Conservation (phyloP, 2,329 filamentous ascomycete genomes). For the Colletotrichum horii region DNA sequence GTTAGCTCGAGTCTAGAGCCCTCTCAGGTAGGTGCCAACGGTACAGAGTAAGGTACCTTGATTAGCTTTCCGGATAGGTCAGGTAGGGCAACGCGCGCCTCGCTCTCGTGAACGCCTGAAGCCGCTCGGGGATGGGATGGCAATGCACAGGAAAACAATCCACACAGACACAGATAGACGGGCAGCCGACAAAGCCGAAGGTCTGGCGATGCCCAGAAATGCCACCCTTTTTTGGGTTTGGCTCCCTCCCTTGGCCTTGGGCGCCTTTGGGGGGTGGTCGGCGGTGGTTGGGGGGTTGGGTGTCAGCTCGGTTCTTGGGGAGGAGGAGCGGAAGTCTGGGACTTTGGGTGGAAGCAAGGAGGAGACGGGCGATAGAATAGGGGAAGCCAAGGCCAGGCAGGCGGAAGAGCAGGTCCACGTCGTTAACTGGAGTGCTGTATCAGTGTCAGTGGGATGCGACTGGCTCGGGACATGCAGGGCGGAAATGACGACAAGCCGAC, state of each 20-base stretch:
- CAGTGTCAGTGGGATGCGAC: not conserved
- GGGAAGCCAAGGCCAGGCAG: not conserved
- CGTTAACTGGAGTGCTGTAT: not conserved
- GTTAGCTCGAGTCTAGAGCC: not conserved
- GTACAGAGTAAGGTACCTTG: no score
- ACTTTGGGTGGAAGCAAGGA: slow-evolving; percentile 10
- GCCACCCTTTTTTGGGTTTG: not conserved
- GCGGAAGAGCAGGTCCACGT: not conserved
- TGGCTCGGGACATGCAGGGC: not conserved
- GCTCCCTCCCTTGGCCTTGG: slow-evolving; percentile 20
- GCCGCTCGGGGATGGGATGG: not conserved
- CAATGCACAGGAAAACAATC: not conserved
- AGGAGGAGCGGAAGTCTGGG: slow-evolving; percentile 18
- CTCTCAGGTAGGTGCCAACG: not conserved
- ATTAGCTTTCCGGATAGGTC: not conserved
- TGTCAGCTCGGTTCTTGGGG: not conserved
- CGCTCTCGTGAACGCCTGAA: not conserved
- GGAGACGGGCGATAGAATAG: not conserved
- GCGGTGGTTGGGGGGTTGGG: not conserved
- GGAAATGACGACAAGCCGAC: slow-evolving; percentile 5
- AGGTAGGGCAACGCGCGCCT: not conserved
- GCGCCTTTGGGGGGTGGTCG: not conserved
- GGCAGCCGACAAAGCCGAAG: slow-evolving; percentile 3
- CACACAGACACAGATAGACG: not conserved
- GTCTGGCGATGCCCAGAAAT: slow-evolving; percentile 1